Conservation (phyloP, 164 flowering plant genomes). For the Saururus chinensis region DNA sequence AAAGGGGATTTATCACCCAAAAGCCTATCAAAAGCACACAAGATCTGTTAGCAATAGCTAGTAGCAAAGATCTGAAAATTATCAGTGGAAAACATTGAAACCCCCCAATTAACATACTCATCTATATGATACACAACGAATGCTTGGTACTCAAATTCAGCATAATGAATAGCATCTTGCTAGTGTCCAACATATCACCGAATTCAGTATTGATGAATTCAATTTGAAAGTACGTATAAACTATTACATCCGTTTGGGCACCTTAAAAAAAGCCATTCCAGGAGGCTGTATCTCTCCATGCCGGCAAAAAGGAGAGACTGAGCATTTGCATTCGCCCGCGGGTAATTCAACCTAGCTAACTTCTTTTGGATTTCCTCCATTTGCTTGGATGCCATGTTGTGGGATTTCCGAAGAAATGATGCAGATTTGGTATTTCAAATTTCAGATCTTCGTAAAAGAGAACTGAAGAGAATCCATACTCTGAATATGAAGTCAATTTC, state of each 20-base stretch:
- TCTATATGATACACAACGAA: too few relatives aligned
- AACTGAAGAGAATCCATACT: too few relatives aligned
- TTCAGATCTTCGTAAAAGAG: too few relatives aligned
- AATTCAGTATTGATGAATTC: neutral
- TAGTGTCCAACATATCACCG: too few relatives aligned
- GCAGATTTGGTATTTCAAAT: too few relatives aligned
- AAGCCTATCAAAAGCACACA: slow-evolving; percentile 31
- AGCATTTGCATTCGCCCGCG: slow-evolving; percentile 83
- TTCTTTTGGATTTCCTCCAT: slow-evolving; percentile 75
- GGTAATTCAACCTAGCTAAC: slow-evolving; percentile 50
- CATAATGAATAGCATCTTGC: too few relatives aligned
- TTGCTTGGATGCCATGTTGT: slow-evolving; percentile 50
- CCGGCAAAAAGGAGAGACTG: slow-evolving; percentile 97
- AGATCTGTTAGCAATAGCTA: neutral
- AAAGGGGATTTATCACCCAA: slow-evolving; percentile 93
- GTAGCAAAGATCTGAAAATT: neutral
- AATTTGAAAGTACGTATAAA: too few relatives aligned
- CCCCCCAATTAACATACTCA: too few relatives aligned
- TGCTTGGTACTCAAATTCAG: too few relatives aligned
- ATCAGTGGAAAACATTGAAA: too few relatives aligned
- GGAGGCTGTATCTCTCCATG: slow-evolving; percentile 94
- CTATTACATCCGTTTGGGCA: slow-evolving; percentile 3
- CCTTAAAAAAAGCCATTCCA: slow-evolving; percentile 98
- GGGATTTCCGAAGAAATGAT: too few relatives aligned
- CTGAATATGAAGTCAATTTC: too few relatives aligned